Base-by-base conservation (phyloP, 2,329 filamentous ascomycete genomes). In the Ascochyta clinopodiicola region DNA sequence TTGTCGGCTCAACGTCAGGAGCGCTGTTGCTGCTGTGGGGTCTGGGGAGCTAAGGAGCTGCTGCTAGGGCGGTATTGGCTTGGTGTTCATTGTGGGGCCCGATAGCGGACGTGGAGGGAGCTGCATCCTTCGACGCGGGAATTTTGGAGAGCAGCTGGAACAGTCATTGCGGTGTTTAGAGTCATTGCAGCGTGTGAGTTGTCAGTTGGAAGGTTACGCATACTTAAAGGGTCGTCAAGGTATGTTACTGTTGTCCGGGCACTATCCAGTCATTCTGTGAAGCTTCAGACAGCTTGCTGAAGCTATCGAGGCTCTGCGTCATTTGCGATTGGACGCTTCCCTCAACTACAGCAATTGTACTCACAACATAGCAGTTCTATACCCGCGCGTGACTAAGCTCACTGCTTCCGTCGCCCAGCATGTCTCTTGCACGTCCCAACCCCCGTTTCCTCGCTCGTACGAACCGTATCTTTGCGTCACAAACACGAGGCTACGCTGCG, bases 401-500 rank as follows among this genome's bases (percentile, higher is more conserved):
- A 10, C 6, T 19, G 29, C 35, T 32, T 13, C 13, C 25, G 7
- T 19, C 19, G 6, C 21, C 29, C 59, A 60, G n/a, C 38, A 74
- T 74, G 73, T 62, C 70, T 34, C 65, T 75, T 59, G 58, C 66
- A 39, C 71, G 69, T 50, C 61, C 67, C 40, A 69, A 64, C 45
- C 51, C 65, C 29, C 70, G 69, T 27, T 51, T 70, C 49, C 63
- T 73, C 25, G 61, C 62, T 47, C 67, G 60, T 49, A 63, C 64
- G 34, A 64, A 63, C 47, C 63, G 57, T 39, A 53, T 66, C 38
- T 62, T 72, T 36, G 58, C 63, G 19, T 64, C 63, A 34, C 80
- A 82, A 71, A 64, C 75, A 25, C 81, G 84, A 55, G 71, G 72
- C 61, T 89, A 89, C 69, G 85, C 86, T 44, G 86, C 85, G 17